Conservation (phyloP, 140 eudicot genomes). For the Ambrosia hybrid region DNA sequence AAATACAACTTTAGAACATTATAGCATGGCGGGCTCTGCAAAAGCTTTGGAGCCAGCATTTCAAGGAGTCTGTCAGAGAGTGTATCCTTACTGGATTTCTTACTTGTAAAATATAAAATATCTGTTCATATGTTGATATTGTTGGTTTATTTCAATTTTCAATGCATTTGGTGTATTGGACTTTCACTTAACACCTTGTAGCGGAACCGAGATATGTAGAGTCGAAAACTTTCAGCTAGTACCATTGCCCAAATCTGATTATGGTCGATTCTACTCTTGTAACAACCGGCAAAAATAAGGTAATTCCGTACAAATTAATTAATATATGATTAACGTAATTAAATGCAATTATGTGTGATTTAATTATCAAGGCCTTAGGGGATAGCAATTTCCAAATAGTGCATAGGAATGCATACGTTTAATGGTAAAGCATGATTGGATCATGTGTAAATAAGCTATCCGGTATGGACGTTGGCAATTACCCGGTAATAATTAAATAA, state of each 20-base stretch:
- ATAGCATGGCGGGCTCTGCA: conserved; percentile 67
- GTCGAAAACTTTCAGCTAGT: conserved; percentile 95
- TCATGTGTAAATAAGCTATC: too few relatives aligned
- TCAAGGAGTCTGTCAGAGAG: conserved; percentile 86
- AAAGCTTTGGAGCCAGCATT: conserved; percentile 97
- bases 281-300: too few relatives aligned
- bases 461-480: too few relatives aligned
- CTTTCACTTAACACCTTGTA: conserved; percentile 54
- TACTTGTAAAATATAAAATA: conserved; percentile 16
- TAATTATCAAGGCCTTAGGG: too few relatives aligned
- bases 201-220: conserved; percentile 99
- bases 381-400: too few relatives aligned
- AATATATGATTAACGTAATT: too few relatives aligned
- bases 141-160: neutral
- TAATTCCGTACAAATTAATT: too few relatives aligned
- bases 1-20: conserved; percentile 17
- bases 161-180: conserved; percentile 16
- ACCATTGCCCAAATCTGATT: conserved; percentile 77
- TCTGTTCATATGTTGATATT: neutral
- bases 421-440: too few relatives aligned
- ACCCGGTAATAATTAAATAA: too few relatives aligned
- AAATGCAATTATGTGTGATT: too few relatives aligned
- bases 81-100: conserved; percentile 70
- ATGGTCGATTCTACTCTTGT: conserved; percentile 80
- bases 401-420: too few relatives aligned